Base-by-base conservation (phyloP, 257 asterid genomes). In the Solanum piurae region DNA sequence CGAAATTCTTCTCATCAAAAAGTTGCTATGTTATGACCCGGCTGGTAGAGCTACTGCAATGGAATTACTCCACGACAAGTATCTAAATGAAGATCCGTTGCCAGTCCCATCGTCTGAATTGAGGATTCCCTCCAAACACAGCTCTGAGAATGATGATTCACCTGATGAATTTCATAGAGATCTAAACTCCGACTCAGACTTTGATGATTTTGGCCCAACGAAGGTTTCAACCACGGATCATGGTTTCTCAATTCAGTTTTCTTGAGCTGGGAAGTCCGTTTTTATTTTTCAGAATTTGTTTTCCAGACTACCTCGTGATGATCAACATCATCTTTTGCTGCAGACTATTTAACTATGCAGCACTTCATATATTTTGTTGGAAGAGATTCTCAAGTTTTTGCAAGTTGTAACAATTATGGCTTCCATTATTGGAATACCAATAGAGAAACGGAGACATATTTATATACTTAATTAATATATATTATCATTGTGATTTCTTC, bases 21-120 rank as follows among this genome's bases (percentile, higher is more conserved):
- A 92, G 90, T 92, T 96, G 31, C 88, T 97, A 6, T 91, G 94
- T 88, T 95, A 91, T 21, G 93, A 97, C 80, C 99, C 99, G 4
- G 88, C 92, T 18, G 89, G 92, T 87, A 91, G 99, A 88, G 96
- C 99, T 31, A 91, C 95, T 68, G 94, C 99, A 1, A 88, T 91
- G 94, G 99, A 97, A 87, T 80, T 96, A 89, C 98, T 97, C 73
- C 93, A 92, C 6, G 98, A 93, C 75, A 96, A 92, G 90, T 97
- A 97, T 92, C 91, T 97, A 87, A 95, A 89, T 12, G 98, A 94
- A 91, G 98, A 94, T 52, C 99, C 99, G 40, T 89, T 93, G 11
- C 98, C 99, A 0, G 91, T 92, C 18, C 91, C 93, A 23, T 34
- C 92, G 16, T 90, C 96, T 60, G 95, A 94, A 89, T 90, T 97